A percentile compares a stretch with the other conserved stretches of the same genome.
Evolutionary conservation across 129 eudicot species (phyloP).

Genomic region (Erigeron canadensis): DNA sequence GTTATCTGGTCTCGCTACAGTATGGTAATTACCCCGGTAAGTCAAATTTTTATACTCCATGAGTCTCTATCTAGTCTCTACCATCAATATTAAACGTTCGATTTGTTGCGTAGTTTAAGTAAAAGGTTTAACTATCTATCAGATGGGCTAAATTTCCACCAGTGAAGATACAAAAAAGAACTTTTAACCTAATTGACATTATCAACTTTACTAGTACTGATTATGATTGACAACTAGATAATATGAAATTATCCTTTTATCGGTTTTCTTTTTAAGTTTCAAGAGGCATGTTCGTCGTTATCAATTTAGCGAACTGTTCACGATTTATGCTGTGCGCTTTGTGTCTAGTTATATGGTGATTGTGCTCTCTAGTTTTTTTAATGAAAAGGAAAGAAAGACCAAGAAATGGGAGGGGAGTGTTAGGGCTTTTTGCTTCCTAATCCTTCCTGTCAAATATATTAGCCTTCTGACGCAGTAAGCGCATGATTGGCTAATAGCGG

Average conservation of each 20-base stretch:
- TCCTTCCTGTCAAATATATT: too few species aligned
- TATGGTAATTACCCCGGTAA: conserved; percentile 87
- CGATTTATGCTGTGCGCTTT: not conserved
- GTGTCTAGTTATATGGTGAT: too few species aligned
- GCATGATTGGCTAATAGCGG: too few species aligned
- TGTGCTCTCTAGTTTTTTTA: too few species aligned
- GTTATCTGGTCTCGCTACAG: conserved; percentile 98
- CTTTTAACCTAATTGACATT: not conserved
- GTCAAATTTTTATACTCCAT: conserved; percentile 30
- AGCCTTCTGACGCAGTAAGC: too few species aligned
- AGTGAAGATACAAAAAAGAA: not conserved
- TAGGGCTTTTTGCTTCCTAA: too few species aligned
- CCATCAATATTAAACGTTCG: conserved; percentile 1
- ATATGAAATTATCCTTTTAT: not conserved
- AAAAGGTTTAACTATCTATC: not conserved
- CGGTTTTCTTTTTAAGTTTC: not conserved
- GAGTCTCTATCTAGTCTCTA: not conserved
- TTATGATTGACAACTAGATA: conserved; percentile 1
- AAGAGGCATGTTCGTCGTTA: not conserved
- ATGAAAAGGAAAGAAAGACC: too few species aligned
- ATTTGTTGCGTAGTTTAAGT: not conserved
- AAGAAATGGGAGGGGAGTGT: too few species aligned
- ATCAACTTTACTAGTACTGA: not conserved
- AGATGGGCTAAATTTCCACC: not conserved
- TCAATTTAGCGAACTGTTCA: not conserved